Evolutionary conservation across 352 stramenopile genomes (phyloP).

Genomic region (Pythium coloratum): DNA sequence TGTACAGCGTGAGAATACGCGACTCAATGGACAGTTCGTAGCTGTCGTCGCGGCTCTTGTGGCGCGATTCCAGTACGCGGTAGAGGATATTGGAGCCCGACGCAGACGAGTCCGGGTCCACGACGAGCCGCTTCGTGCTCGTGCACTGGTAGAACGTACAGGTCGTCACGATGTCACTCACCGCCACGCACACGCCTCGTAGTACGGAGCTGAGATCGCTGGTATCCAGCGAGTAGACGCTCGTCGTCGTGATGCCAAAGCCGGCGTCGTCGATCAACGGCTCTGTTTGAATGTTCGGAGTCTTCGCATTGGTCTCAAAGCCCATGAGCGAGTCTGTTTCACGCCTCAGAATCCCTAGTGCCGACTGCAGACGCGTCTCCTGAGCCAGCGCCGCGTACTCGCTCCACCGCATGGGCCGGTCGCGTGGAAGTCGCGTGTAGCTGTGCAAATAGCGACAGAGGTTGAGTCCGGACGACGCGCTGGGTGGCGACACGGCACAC

Average conservation of each 20-base stretch:
- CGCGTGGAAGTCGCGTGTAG: not conserved
- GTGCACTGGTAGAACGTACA: slow-evolving; percentile 17
- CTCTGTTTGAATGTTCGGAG: slow-evolving; percentile 10
- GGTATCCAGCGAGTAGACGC: slow-evolving; percentile 41
- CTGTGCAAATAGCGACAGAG: not conserved
- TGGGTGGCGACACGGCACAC: not conserved
- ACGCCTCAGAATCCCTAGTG: not conserved
- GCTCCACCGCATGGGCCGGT: slow-evolving; percentile 5
- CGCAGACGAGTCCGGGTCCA: slow-evolving; percentile 25
- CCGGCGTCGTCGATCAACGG: not conserved
- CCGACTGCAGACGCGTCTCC: slow-evolving; percentile 1
- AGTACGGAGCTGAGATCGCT: slow-evolving; percentile 21
- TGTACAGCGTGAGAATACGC: slow-evolving; percentile 30
- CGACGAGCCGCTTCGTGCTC: not conserved
- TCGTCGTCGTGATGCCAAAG: slow-evolving; percentile 21
- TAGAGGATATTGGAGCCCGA: slow-evolving; percentile 24
- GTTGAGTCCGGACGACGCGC: not conserved
- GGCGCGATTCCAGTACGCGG: slow-evolving; percentile 9
- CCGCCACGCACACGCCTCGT: slow-evolving; percentile 27
- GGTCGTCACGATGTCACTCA: slow-evolving; percentile 19
- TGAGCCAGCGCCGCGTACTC: slow-evolving; percentile 8
- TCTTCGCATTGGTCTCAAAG: not conserved
- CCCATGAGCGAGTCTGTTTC: slow-evolving; percentile 4
- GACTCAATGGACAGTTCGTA: slow-evolving; percentile 30
- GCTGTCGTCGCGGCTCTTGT: slow-evolving; percentile 7